phyloP scores from a whole-genome alignment of 306 rosid genomes.

The Quillaja saponaria region DNA sequence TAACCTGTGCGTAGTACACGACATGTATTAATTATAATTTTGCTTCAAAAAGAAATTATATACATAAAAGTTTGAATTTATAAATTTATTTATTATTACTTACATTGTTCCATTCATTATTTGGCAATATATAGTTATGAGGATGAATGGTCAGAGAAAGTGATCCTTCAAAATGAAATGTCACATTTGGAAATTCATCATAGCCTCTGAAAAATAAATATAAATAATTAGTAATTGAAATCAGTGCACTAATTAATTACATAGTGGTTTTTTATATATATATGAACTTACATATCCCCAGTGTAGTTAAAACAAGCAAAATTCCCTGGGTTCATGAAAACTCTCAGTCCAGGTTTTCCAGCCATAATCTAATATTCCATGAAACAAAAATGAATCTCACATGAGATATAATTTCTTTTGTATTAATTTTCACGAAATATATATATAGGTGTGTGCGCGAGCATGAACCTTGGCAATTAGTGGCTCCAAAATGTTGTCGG shows the following conservation, averaged over 20 bases:
- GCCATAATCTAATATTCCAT: conserved; percentile 40
- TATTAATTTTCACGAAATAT: neutral
- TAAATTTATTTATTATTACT: too few species aligned
- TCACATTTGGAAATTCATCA: neutral
- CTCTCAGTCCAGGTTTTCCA: conserved; percentile 36
- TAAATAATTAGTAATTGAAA: too few species aligned
- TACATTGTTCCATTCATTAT: too few species aligned
- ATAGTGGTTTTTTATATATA: neutral
- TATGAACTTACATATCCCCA: conserved; percentile 32
- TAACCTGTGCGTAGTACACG: too few species aligned
- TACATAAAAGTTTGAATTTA: too few species aligned
- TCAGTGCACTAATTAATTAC: neutral
- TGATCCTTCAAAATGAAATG: neutral
- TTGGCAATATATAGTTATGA: neutral
- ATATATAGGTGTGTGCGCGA: neutral
- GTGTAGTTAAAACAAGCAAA: conserved; percentile 42
- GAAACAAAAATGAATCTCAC: neutral
- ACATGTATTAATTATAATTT: too few species aligned
- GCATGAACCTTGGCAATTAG: conserved; percentile 37
- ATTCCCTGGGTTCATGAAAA: conserved; percentile 19
- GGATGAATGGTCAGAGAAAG: neutral
- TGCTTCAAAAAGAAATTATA: too few species aligned
- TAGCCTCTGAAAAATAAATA: neutral
- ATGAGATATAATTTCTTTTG: neutral
- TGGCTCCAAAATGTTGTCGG: conserved; percentile 30